Percentiles rank a stretch among this genome's conserved stretches.
Conservation (phyloP, 371 early-diverging fungal genomes). For the Nosema granulosis region DNA sequence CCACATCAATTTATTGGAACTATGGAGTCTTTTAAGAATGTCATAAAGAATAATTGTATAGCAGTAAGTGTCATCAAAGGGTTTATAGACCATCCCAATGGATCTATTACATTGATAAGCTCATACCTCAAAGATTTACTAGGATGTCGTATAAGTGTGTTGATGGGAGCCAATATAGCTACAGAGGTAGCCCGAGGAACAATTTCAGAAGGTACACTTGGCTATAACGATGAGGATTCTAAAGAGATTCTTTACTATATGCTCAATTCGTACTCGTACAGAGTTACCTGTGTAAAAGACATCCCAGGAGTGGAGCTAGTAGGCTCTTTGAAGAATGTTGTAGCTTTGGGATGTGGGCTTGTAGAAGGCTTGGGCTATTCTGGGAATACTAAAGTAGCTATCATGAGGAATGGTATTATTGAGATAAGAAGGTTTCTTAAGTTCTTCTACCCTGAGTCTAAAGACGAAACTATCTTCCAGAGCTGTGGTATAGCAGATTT, state of each 20-base stretch:
- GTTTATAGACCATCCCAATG: conserved; percentile 62
- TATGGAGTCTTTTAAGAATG: conserved; percentile 70
- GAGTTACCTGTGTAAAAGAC: conserved; percentile 75
- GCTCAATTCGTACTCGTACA: conserved; percentile 80
- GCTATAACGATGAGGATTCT: conserved; percentile 71
- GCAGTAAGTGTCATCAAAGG: conserved; percentile 85
- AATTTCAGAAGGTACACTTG: conserved; percentile 83
- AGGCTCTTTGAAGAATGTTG: conserved; percentile 93
- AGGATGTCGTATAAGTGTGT: conserved; percentile 73
- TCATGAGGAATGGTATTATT: conserved; percentile 84
- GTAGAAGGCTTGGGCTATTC: conserved; percentile 79
- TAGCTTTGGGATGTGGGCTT: conserved; percentile 91
- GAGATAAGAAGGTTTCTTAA: conserved; percentile 88
- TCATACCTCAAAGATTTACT: conserved; percentile 76
- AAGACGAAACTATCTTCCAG: conserved; percentile 83
- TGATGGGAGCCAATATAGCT: conserved; percentile 98
- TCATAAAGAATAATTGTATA: conserved; percentile 72
- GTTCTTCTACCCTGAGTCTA: conserved; percentile 73
- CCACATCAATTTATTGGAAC: conserved; percentile 86
- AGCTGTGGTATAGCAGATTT: conserved; percentile 82
- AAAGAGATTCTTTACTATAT: conserved; percentile 73
- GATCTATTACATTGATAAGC: conserved; percentile 75
- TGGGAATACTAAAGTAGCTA: conserved; percentile 88
- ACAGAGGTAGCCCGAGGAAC: conserved; percentile 83
- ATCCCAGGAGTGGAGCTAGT: conserved; percentile 85